A percentile compares a stretch with the other conserved stretches of the same genome.
Evolutionary conservation across 176 grass and related monocot species (phyloP).

Genomic region (Oryza rufipogon): DNA sequence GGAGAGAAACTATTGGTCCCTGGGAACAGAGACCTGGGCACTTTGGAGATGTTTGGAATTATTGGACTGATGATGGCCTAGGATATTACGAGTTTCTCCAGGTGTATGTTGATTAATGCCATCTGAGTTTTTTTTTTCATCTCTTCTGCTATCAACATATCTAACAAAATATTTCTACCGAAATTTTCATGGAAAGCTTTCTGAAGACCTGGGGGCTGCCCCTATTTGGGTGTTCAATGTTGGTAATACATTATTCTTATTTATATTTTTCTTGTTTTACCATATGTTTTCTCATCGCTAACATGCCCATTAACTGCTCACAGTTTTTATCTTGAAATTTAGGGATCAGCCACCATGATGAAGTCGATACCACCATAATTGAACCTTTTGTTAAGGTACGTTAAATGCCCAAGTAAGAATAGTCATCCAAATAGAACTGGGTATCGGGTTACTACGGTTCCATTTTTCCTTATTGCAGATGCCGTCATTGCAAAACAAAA

Average conservation of each 20-base stretch:
- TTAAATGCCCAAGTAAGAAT: conserved; percentile 15
- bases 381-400: conserved; percentile 58
- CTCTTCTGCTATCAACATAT: not conserved
- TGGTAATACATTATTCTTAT: conserved; percentile 51
- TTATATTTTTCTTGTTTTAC: not conserved
- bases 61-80: conserved; percentile 92
- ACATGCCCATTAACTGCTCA: not conserved
- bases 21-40: conserved; percentile 90
- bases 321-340: conserved; percentile 15
- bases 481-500: not conserved
- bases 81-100: conserved; percentile 91
- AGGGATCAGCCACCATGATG: conserved; percentile 71
- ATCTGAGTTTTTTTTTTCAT: not conserved
- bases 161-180: not conserved
- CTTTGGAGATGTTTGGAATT: conserved; percentile 83
- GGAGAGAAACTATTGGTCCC: conserved; percentile 71
- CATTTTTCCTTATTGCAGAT: not conserved
- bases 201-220: conserved; percentile 58
- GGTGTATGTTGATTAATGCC: conserved; percentile 50
- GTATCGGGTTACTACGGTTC: not conserved
- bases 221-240: conserved; percentile 88
- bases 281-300: not conserved
- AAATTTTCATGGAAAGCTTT: conserved; percentile 55
- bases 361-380: conserved; percentile 43
- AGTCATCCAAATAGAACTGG: not conserved